Evolutionary conservation across 208 protist species (phyloP), one percentile per base, ranked within the genome.

Genomic region (Trypanosoma boissoni): DNA sequence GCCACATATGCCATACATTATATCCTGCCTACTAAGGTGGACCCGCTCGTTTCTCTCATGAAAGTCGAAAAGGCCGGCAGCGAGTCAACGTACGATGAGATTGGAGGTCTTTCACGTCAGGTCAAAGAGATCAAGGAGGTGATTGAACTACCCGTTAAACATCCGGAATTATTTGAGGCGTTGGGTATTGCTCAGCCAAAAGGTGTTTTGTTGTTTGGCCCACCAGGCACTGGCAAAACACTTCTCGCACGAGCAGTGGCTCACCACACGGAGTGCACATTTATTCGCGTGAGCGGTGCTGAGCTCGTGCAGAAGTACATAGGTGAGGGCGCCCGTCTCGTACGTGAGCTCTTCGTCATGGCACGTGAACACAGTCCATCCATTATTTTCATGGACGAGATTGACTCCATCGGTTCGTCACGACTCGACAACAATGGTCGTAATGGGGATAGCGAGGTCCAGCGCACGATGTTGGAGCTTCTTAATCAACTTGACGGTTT

Each of bases 251-350:
- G 98, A 58, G 98, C 98, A 0, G 98, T 99, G 20, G 98, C 98
- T 1, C 98, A 99, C 72, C 98, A 99, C 91, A 99, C 98, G 0
- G 96, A 98, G 20, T 98, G 93, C 76, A 96, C 88, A 26, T 99
- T 99, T 74, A 99, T 99, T 70, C 95, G 99, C 41, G 98, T 99
- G 3, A 99, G 96, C 48, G 99, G 99, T 20, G 97, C 96, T 27
- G 99, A 99, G 84, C 86, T 99, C 45, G 98, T 99, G 58, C 99
- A 99, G 72, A 99, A 99, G 83, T 99, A 99, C 88, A 99, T 99
- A 75, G 99, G 99, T 56, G 98, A 99, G 76, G 99, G 98, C 43
- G 94, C 97, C 20, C 80, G 98, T 41, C 99, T 99, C 96, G 99
- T 99, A 44, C 94, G 98, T 55, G 98, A 99, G 79, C 87, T 99